Evolutionary conservation across 331 rosid species (phyloP), one percentile per base, ranked within the genome.

Genomic region (Ulmus americana): DNA sequence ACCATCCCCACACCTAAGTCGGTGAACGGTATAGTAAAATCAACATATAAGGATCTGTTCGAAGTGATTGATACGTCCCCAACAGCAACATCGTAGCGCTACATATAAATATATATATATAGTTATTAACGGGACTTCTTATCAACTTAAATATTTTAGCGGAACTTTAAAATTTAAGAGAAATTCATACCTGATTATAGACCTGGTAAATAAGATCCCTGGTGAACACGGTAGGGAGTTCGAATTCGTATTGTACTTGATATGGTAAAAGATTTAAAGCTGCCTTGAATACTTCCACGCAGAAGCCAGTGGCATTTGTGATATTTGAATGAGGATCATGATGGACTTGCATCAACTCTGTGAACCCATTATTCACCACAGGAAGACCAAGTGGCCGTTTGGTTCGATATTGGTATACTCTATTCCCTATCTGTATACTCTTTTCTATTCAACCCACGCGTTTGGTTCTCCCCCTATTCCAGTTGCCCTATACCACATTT

Each of bases 311-410:
- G 10, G 60, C 3, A 5, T 22, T 0, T 5, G 68, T 52, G 4
- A 5, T 10, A 43, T 61, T 50, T 28, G 56, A 14, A 0, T n/a
- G 45, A 0, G 6, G 4, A 40, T 53, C 69, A 6, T 16, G 54
- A 6, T 62, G 56, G n/a, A 62, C 50, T 1, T 2, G 4, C 10
- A 70, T 55, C 41, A 70, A 42, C 0, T 62, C 69, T 6, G 14
- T 63, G 38, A 70, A 70, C 13, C 51, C 50, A 5, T 0, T 8
- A 3, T 10, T 45, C 0, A 4, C 5, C 6, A 20, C 22, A 20
- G 78, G 78, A 54, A 67, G 60, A 0, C 64, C 74, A 15, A 74
- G n/a, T n/a, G n/a, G n/a, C n/a, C n/a, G n/a, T n/a, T n/a, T n/a
- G n/a, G n/a, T n/a, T n/a, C n/a, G n/a, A n/a, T n/a, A n/a, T n/a